Evolutionary conservation across 441 rosid genomes (phyloP).

Genomic region (Pelargonium fulgidum): DNA sequence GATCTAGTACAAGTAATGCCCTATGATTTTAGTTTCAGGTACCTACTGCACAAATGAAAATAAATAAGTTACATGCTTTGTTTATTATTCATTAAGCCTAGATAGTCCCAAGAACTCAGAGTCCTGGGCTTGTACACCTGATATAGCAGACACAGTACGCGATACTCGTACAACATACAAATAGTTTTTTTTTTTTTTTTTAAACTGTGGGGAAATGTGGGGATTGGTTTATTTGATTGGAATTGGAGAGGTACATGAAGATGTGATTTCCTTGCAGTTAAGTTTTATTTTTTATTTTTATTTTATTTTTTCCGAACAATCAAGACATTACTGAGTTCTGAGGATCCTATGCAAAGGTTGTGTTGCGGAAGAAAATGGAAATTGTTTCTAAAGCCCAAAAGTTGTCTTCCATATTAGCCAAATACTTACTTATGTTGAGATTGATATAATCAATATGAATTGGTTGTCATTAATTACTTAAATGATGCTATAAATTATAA

Average conservation of each 20-base stretch:
- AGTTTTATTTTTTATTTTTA: too few relatives aligned
- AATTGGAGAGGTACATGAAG: background rate
- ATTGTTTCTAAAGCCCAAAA: too few relatives aligned
- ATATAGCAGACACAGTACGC: too few relatives aligned
- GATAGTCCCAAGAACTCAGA: background rate
- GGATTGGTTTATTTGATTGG: background rate
- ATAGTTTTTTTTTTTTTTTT: background rate
- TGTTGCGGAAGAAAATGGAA: too few relatives aligned
- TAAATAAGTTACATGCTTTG: background rate
- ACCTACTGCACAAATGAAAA: conserved; percentile 39
- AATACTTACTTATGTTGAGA: too few relatives aligned
- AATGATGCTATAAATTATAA: too few relatives aligned
- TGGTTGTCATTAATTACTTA: too few relatives aligned
- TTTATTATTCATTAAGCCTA: background rate
- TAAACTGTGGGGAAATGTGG: background rate
- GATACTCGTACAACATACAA: background rate
- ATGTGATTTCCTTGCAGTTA: background rate
- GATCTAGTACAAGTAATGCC: conserved; percentile 54
- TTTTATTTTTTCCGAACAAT: too few relatives aligned
- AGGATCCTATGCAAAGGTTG: too few relatives aligned
- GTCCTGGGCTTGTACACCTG: background rate
- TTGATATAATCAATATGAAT: too few relatives aligned
- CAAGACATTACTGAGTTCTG: too few relatives aligned
- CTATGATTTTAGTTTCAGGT: conserved; percentile 71
- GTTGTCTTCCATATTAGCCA: too few relatives aligned